Evolutionary conservation across 805 yeast genomes (phyloP), one percentile per base, ranked within the genome.

Genomic region (Candida wancherniae): DNA sequence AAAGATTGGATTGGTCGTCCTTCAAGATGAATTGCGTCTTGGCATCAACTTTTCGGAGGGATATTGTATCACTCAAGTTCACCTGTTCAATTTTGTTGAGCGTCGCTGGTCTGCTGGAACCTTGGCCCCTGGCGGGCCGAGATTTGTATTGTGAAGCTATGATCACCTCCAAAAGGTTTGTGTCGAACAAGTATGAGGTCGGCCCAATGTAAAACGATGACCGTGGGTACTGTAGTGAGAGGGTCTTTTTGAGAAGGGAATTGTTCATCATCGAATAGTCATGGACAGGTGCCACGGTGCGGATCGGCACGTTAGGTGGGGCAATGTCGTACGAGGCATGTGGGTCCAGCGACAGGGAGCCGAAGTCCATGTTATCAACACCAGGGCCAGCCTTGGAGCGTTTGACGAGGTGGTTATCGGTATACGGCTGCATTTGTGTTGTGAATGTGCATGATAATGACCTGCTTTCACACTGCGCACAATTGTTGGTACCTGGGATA

Each of bases 191-290:
- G 11, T 58, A 61, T 1, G 96, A 86, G 0, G 95, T 83, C 1
- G 94, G 79, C 1, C 97, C 97, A 13, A 88, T 80, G 47, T 77
- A 83, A 48, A 85, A 85, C 12, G 95, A 81, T 0, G 95, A 86
- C 35, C 96, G 64, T 1, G 97, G 96, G 47, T 79, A 85, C 51
- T 86, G 96, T 13, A 84, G 58, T n/a, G 84, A 73, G 19, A 80
- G 62, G 0, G 87, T 79, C 44, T 75, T 78, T 47, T 78, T 80
- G 41, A 81, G 64, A 15, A 81, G 55, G 3, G 85, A 77, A 38
- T 77, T 71, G 42, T 71, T 77, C 55, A 81, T 67, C 23, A 66
- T 53, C 1, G 84, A 69, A 53, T 82, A 81, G 52, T 82, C 88
- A 30, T 74, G 78, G 9, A 80, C 66, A 2, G 86, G 86, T 3